Conservation (phyloP, 106 monocot genomes). For the Dioscorea dumetorum region DNA sequence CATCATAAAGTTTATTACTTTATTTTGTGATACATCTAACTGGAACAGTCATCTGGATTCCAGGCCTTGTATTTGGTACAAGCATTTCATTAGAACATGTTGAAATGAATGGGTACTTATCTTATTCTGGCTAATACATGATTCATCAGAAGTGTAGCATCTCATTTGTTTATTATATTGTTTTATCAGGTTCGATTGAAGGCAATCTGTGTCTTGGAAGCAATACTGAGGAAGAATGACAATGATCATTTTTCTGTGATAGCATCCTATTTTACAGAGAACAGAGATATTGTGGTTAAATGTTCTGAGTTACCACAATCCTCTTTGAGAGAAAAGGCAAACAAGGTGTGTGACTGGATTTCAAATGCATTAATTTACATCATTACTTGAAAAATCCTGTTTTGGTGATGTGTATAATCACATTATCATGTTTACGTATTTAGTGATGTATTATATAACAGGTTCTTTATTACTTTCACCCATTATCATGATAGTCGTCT, state of each 20-base stretch:
- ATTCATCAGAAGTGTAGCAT: not conserved
- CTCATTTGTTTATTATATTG: not conserved
- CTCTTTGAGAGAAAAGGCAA: slow-evolving; percentile 82
- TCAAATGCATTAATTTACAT: not conserved
- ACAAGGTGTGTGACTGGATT: slow-evolving; percentile 46
- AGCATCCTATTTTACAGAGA: slow-evolving; percentile 86
- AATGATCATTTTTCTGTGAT: slow-evolving; percentile 58
- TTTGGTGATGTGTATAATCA: too few relatives aligned
- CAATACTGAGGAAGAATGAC: slow-evolving; percentile 76
- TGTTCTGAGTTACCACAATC: slow-evolving; percentile 85
- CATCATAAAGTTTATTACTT: too few relatives aligned
- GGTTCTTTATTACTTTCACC: too few relatives aligned
- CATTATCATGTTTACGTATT: too few relatives aligned
- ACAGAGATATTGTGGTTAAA: slow-evolving; percentile 53
- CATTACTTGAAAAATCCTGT: not conserved
- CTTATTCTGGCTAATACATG: too few relatives aligned
- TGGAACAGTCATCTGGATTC: too few relatives aligned
- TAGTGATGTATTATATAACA: too few relatives aligned
- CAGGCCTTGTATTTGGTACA: too few relatives aligned
- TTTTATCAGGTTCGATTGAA: slow-evolving; percentile 89
- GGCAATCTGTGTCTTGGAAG: slow-evolving; percentile 88
- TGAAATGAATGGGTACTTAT: too few relatives aligned
- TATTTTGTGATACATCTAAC: too few relatives aligned
- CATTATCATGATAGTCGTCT: too few relatives aligned
- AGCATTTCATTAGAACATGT: too few relatives aligned